Base-by-base conservation (phyloP, 2,329 filamentous ascomycete species). In the Sarocladiaceae sp. region DNA sequence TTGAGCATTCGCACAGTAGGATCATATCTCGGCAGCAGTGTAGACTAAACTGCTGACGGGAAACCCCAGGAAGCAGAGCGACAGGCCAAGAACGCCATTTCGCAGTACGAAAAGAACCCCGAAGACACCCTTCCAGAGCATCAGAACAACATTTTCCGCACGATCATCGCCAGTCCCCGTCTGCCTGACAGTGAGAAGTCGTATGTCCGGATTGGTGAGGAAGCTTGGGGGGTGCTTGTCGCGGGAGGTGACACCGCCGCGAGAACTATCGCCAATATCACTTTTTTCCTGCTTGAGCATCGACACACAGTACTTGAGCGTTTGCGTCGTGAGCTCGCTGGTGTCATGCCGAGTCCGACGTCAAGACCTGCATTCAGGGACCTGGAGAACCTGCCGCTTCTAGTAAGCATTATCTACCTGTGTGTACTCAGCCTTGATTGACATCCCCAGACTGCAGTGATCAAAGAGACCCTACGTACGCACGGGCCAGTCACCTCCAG, bases 381-480 rank as follows among this genome's bases (percentile, higher is more conserved):
- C 7, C 27, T 46, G 18, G 27, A 46, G 29, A 16, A 33, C 6
- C 34, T 42, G 7, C 44, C 44, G 16, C 24, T 19, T 24, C 16
- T 46, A 18, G 43, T 45, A 9, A 29, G 26, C 13, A n/a, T n/a
- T n/a, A n/a, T n/a, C n/a, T n/a, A 35, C 15, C n/a, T 35, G 37
- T 34, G 37, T 24, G 15, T n/a, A 34, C 18, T 6, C 9, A 20
- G 12, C 12, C 12, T 33, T 16, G n/a, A n/a, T n/a, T n/a, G n/a
- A n/a, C n/a, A n/a, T n/a, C n/a, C n/a, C 26, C 26, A 29, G 29
- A 41, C 21, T 3, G 44, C 44, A 9, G 21, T 46, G 27, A 23
- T 46, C 16, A 46, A 46, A 32, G 44, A 46, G 23, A 31, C 37
- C 6, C 44, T 46, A 6, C 34, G 44, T 2, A 24, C 41, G n/a